Evolutionary conservation across 2,329 filamentous ascomycete genomes (phyloP).

Genomic region (Cercospora janseana): DNA sequence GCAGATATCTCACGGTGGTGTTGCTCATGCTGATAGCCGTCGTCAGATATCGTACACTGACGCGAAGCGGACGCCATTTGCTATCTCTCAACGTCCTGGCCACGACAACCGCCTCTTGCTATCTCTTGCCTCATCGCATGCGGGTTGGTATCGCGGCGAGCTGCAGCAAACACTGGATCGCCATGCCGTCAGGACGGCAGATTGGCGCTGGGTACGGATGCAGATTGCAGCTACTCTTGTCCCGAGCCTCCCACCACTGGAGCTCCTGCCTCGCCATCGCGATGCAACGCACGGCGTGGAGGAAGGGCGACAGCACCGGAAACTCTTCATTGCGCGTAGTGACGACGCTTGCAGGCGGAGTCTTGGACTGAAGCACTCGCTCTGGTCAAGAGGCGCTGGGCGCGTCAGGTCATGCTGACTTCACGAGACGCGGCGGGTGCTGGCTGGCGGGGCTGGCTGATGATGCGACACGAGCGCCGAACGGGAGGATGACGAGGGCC

Average conservation of each 20-base stretch:
- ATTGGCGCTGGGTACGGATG: conserved; percentile 2
- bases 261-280: not conserved
- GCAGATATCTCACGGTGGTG: not conserved
- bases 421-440: not conserved
- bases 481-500: not conserved
- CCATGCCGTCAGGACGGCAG: conserved; percentile 6
- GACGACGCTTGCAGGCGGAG: not conserved
- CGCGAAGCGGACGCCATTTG: conserved; percentile 2
- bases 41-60: conserved; percentile 11
- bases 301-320: not conserved
- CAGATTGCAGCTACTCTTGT: not conserved
- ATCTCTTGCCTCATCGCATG: conserved; percentile 3
- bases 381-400: conserved; percentile 11
- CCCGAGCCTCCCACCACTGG: not conserved
- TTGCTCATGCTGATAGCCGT: conserved; percentile 10
- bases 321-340: not conserved
- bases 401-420: conserved; percentile 8
- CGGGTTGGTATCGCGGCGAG: no score
- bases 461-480: not conserved
- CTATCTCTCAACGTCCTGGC: conserved; percentile 3
- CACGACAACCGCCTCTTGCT: no score
- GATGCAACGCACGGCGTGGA: not conserved
- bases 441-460: no score
- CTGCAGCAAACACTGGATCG: not conserved
- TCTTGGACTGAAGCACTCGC: conserved; percentile 1